Evolutionary conservation across 179 eudicot genomes (phyloP).

Genomic region (Spinacia oleracea): DNA sequence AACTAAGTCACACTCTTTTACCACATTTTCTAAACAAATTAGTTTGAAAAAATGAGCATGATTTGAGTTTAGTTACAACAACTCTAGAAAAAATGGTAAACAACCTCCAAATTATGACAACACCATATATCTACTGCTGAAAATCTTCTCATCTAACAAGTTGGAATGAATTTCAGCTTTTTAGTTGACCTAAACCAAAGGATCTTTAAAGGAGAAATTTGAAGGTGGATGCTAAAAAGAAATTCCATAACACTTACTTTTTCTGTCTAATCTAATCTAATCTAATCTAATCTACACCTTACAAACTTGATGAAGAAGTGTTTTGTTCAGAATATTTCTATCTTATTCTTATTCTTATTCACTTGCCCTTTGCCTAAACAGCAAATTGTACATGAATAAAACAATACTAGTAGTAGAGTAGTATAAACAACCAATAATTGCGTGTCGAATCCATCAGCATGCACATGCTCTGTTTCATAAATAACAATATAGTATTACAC

Average conservation of each 20-base stretch:
- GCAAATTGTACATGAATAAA: not conserved
- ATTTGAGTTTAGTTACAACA: constrained; percentile 17
- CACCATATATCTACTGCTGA: not conserved
- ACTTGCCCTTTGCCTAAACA: not conserved
- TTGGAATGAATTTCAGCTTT: constrained; percentile 28
- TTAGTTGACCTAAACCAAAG: constrained; percentile 27
- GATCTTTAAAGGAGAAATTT: constrained; percentile 11
- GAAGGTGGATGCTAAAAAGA: not conserved
- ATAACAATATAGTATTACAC: constrained; percentile 16
- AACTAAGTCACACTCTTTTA: too few relatives aligned
- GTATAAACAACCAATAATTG: not conserved
- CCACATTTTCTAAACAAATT: not conserved
- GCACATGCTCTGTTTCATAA: constrained; percentile 31
- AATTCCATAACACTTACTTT: constrained; percentile 4
- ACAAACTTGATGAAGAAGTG: constrained; percentile 5
- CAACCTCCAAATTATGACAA: not conserved
- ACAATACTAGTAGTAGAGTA: not conserved
- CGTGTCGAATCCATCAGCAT: constrained; percentile 17
- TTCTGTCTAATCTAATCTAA: not conserved
- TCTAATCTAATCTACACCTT: too few relatives aligned
- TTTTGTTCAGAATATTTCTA: not conserved
- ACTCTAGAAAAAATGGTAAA: constrained; percentile 17
- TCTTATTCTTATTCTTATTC: not conserved
- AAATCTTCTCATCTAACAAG: not conserved
- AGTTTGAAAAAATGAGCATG: not conserved